Evolutionary conservation across 805 yeast genomes (phyloP), one percentile per base, ranked within the genome.

Genomic region (Schwanniomyces polymorphus): DNA sequence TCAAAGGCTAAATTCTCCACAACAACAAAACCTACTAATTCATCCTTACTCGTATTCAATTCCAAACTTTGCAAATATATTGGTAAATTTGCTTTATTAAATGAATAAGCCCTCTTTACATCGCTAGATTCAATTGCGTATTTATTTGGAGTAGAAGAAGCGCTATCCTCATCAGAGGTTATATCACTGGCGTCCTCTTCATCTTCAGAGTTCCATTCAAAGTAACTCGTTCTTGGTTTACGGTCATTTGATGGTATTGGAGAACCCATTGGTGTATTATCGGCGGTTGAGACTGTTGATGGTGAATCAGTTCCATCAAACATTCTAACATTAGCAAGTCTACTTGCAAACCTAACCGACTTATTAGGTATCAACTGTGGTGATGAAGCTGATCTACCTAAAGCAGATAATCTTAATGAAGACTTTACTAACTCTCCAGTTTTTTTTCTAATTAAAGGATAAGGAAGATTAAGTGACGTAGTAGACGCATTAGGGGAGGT

Each of bases 341-440:
- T 70, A 5, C 78, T 61, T 1, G 89, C 87, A 62, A 85, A 85
- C 45, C 88, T 68, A 37, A 85, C 91, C 7, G 81, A 78, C 60
- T 83, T 84, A 10, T 49, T 48, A 11, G 60, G 54, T 9, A 53
- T 43, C 21, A 66, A 49, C 38, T 48, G 58, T n/a, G 71, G 61
- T 3, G 69, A 55, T 12, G 70, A 61, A 45, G 58, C 51, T 39
- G 64, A 59, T 29, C 60, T 53, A 12, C 53, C 54, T 18, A 59
- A 44, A 12, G 64, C 40, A 1, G 54, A 27, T 35, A 78, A 67
- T 59, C 84, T 86, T 46, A 89, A 72, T 12, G 90, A 84, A 5
- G 91, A 82, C 60, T 88, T 88, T 44, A 89, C 88, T 38, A 86
- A 69, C 60, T 90, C 96, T 10, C 96, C 97, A 0, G 91, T 82